These are phyloP conservation scores for Fusarium goolgardi DNA, from an alignment of 2,329 filamentous ascomycete genomes.

Conservation along the genomic window DNA sequence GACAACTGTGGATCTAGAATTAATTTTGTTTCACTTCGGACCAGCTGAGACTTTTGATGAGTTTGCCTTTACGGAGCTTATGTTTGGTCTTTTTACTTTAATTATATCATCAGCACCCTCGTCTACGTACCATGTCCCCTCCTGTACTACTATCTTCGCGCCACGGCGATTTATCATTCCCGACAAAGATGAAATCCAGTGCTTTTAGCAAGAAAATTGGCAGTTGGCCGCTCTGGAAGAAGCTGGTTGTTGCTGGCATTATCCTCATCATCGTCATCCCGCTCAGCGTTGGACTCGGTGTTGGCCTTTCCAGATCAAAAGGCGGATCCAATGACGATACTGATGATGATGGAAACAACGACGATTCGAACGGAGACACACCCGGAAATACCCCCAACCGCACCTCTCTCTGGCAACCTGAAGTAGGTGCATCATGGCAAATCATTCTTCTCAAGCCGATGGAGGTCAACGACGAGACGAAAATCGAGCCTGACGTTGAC, in stretches of 20 bases:
- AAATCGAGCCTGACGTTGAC: constrained; percentile 58
- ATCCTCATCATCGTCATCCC: background rate
- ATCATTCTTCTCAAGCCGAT: constrained; percentile 65
- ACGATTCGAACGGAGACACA: background rate
- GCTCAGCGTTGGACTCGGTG: background rate
- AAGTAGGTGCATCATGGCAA: constrained; percentile 67
- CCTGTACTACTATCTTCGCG: background rate
- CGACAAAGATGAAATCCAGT: background rate
- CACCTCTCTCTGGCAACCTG: constrained; percentile 61
- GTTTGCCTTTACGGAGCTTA: too few species aligned
- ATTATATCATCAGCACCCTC: background rate
- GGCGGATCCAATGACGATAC: background rate
- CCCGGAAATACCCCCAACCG: constrained; percentile 11
- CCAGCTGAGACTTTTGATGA: background rate
- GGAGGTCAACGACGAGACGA: constrained; percentile 54
- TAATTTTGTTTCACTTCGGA: background rate
- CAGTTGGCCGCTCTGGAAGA: constrained; percentile 1
- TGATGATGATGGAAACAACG: background rate
- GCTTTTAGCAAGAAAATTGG: background rate
- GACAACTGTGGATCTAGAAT: background rate
- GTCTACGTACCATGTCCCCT: background rate
- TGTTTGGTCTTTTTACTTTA: background rate
- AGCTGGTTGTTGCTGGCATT: background rate
- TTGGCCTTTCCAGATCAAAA: background rate
- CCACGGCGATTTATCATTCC: background rate